Percentiles rank a stretch among this genome's conserved stretches.
Conservation (phyloP, 768 basidiomycete species). For the Galerina sulciceps region DNA sequence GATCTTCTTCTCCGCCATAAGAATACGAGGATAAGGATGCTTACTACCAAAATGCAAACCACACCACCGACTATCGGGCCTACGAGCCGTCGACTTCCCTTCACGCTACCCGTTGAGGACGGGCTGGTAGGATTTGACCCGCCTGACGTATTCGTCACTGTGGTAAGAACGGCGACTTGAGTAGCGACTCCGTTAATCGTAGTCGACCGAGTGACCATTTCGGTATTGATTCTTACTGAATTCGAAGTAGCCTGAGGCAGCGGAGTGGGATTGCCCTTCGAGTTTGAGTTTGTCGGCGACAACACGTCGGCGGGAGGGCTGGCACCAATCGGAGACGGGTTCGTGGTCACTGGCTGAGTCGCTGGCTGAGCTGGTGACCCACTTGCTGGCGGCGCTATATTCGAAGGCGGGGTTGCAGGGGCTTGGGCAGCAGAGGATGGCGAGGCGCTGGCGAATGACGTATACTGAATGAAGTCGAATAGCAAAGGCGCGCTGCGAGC, state of each 20-base stretch:
- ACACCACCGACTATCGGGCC: constrained; percentile 9
- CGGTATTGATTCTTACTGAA: background rate
- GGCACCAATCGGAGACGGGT: background rate
- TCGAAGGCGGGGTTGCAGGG: background rate
- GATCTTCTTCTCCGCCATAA: background rate
- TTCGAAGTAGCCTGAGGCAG: background rate
- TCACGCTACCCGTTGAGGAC: background rate
- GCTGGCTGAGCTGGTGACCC: background rate
- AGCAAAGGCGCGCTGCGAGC: background rate
- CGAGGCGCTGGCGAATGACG: background rate
- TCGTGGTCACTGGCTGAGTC: no score
- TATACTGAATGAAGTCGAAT: background rate
- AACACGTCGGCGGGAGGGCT: background rate
- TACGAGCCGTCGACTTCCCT: background rate
- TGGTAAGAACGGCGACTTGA: background rate
- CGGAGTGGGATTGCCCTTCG: background rate
- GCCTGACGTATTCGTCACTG: background rate
- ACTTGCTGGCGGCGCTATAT: no score
- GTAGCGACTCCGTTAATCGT: background rate
- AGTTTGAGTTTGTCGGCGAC: no score
- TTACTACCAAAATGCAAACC: background rate
- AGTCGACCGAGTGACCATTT: background rate
- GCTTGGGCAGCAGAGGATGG: background rate
- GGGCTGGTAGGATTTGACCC: background rate
- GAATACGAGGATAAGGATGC: background rate